These are phyloP conservation scores for Papiliotrema fonsecae DNA, from an alignment of 1,284 basidiomycete species.

Conservation along the genomic window DNA sequence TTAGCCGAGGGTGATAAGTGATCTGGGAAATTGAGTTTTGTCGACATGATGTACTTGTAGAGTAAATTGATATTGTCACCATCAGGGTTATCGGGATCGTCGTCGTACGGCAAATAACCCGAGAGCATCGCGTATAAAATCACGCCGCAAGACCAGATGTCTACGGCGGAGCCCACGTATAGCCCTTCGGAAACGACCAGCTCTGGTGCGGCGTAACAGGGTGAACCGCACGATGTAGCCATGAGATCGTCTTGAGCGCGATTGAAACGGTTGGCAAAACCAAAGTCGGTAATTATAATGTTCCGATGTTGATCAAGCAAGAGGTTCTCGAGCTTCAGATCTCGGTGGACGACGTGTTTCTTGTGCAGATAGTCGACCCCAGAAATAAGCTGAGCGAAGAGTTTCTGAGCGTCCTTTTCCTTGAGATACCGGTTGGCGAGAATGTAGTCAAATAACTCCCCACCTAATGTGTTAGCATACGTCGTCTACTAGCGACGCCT, in stretches of 20 bases:
- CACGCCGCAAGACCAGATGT: slow-evolving; percentile 99
- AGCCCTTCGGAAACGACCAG: slow-evolving; percentile 97
- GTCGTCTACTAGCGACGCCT: background rate
- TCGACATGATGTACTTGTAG: slow-evolving; percentile 98
- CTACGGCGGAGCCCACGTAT: slow-evolving; percentile 97
- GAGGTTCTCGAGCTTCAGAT: slow-evolving; percentile 97
- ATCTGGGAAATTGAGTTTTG: slow-evolving; percentile 88
- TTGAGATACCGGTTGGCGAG: slow-evolving; percentile 95
- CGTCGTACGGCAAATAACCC: slow-evolving; percentile 98
- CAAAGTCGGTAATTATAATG: slow-evolving; percentile 99
- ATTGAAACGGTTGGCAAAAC: slow-evolving; percentile 96
- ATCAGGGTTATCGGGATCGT: slow-evolving; percentile 97
- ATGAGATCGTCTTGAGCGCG: slow-evolving; percentile 88
- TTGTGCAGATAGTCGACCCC: slow-evolving; percentile 99
- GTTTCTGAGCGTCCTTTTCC: slow-evolving; percentile 89
- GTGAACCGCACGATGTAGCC: slow-evolving; percentile 96
- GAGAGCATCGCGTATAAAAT: slow-evolving; percentile 99
- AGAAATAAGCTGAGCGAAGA: slow-evolving; percentile 97
- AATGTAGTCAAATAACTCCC: slow-evolving; percentile 98
- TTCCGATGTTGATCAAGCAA: slow-evolving; percentile 95
- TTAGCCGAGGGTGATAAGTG: slow-evolving; percentile 78
- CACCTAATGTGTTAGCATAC: slow-evolving; percentile 55
- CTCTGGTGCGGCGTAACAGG: slow-evolving; percentile 98
- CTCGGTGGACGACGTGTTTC: slow-evolving; percentile 98
- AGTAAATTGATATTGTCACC: slow-evolving; percentile 99